These are phyloP conservation scores for Entomortierella beljakovae DNA, from an alignment of 192 early-diverging fungal genomes.

Conservation along the genomic window DNA sequence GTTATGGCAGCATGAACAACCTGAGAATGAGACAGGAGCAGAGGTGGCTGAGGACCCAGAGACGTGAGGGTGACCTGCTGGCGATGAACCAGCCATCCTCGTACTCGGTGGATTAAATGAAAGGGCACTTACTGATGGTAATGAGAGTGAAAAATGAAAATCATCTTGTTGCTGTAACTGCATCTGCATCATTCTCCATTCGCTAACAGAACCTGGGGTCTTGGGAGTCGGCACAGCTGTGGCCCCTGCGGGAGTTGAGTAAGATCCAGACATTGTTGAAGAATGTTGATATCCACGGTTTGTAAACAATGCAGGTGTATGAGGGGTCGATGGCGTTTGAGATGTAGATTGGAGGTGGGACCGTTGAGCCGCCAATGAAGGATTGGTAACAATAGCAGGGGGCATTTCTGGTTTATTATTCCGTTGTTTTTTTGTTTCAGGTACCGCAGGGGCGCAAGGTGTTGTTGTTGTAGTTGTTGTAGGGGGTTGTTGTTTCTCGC, in stretches of 20 bases:
- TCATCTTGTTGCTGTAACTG: slow-evolving; percentile 50
- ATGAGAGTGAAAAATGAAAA: slow-evolving; percentile 12
- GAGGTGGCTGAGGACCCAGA: neutral
- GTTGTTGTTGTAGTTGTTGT: slow-evolving; percentile 1
- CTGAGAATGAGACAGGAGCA: neutral
- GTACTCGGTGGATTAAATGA: neutral
- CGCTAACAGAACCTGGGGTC: slow-evolving; percentile 26
- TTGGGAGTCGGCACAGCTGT: slow-evolving; percentile 6
- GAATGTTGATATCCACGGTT: neutral
- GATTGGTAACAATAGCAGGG: slow-evolving; percentile 15
- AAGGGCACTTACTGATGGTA: slow-evolving; percentile 20
- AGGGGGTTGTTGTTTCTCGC: neutral
- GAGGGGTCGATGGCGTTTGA: slow-evolving; percentile 29
- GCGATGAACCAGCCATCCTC: neutral
- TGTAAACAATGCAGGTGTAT: neutral
- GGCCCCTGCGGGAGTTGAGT: slow-evolving; percentile 11
- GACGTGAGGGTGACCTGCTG: neutral
- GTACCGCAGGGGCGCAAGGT: slow-evolving; percentile 4
- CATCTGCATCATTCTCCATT: slow-evolving; percentile 51
- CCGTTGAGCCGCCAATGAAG: neutral
- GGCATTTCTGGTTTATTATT: neutral
- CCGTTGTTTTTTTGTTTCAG: slow-evolving; percentile 6
- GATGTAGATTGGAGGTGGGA: neutral
- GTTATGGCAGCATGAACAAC: slow-evolving; percentile 8
- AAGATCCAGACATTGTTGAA: neutral